Conservation (phyloP, 352 stramenopile species). For the Globisporangium emineosum region DNA sequence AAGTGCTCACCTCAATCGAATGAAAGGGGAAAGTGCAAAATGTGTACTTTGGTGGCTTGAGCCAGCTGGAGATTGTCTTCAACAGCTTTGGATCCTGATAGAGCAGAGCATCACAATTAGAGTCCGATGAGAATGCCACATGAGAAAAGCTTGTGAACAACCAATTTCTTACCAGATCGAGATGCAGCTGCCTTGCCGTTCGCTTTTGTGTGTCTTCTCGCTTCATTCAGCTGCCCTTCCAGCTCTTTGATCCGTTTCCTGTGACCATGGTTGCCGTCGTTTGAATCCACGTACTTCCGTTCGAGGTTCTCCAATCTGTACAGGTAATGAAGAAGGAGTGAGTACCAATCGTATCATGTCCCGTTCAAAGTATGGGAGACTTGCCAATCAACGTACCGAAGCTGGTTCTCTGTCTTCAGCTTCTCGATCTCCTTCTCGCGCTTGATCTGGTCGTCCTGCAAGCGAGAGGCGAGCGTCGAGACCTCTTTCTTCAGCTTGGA, state of each 20-base stretch:
- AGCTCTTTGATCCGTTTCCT: conserved; percentile 48
- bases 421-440: conserved; percentile 44
- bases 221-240: conserved; percentile 48
- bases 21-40: not conserved
- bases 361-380: not conserved
- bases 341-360: not conserved
- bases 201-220: conserved; percentile 38
- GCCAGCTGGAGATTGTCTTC: conserved; percentile 52
- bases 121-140: not conserved
- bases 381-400: conserved; percentile 14
- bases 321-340: not conserved
- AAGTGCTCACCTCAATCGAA: not conserved
- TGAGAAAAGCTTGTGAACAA: not conserved
- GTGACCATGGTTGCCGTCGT: conserved; percentile 37
- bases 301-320: conserved; percentile 32
- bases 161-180: conserved; percentile 21
- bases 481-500: conserved; percentile 69
- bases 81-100: conserved; percentile 32
- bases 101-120: not conserved
- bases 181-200: conserved; percentile 39
- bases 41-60: conserved; percentile 70
- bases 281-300: conserved; percentile 23
- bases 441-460: conserved; percentile 47
- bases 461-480: conserved; percentile 45
- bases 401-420: conserved; percentile 44